Conservation (phyloP, 129 eudicot species). For the Scalesia atractyloides region DNA sequence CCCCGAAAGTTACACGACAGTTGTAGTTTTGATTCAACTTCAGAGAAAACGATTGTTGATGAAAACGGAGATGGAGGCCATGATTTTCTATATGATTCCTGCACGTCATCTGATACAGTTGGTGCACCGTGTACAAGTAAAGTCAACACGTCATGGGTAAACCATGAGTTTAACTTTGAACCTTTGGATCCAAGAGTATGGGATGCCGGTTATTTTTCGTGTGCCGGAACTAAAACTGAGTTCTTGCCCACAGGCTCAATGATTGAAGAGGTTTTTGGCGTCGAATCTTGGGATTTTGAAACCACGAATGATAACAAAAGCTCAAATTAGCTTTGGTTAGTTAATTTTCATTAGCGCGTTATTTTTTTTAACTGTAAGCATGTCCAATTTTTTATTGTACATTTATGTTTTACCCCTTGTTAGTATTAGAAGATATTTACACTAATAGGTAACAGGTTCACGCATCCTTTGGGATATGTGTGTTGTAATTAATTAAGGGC, state of each 20-base stretch:
- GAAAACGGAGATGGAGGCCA: conserved; percentile 32
- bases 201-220: conserved; percentile 50
- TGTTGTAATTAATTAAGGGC: conserved; percentile 16
- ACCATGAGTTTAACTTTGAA: conserved; percentile 34
- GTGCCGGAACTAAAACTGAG: conserved; percentile 45
- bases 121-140: conserved; percentile 13
- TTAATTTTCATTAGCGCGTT: neutral
- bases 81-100: conserved; percentile 40
- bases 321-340: conserved; percentile 21
- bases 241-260: conserved; percentile 60
- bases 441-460: conserved; percentile 17
- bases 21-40: conserved; percentile 28
- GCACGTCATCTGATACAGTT: conserved; percentile 38
- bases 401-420: conserved; percentile 8
- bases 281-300: conserved; percentile 41
- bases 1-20: conserved; percentile 13
- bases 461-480: conserved; percentile 9
- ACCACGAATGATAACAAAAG: conserved; percentile 26
- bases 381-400: conserved; percentile 35
- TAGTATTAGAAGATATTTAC: conserved; percentile 13
- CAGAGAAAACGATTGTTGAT: conserved; percentile 23
- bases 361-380: conserved; percentile 5
- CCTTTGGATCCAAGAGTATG: conserved; percentile 53
- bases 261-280: conserved; percentile 79
- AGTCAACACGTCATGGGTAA: conserved; percentile 31